Evolutionary conservation across 768 basidiomycete species (phyloP), one percentile per base, ranked within the genome.

Genomic region (Sutorius australiensis): DNA sequence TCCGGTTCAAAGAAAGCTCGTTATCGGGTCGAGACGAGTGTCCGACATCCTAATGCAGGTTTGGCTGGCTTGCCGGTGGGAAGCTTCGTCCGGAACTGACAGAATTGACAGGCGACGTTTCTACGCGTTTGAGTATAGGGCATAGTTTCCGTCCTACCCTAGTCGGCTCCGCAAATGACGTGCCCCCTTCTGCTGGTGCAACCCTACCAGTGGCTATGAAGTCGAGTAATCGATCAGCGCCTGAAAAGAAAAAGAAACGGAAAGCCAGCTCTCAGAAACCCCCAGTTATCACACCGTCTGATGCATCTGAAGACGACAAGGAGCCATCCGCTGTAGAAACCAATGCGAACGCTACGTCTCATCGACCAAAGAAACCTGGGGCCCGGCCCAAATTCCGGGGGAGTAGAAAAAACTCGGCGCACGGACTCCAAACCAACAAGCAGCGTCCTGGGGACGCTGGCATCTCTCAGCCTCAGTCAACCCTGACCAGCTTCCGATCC

Each of bases 191-290:
- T 10, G 11, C 39, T 14, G 48, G 4, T 45, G 39, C n/a, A 48
- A n/a, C 9, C 50, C 21, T 37, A 33, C 14, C 46, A 14, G 44
- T 6, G 28, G 30, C n/a, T 30, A 24, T 17, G 21, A 51, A 51
- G 27, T 36, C 41, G 16, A 21, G 17, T 19, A 40, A 46, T 38
- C 46, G 39, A 21, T 46, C 43, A 9, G 17, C 19, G 3, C 46
- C 32, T 17, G 39, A 54, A 38, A 54, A 30, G 40, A 41, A 34
- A 10, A 61, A 48, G 53, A 67, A 67, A 47, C 67, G 59, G 37
- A 66, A 64, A 53, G 49, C 57, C 32, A 50, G 43, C 36, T 57
- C 59, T 45, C 66, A 68, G 57, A 54, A 61, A 16, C 54, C 61
- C 19, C 27, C 56, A 0, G 38, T 52, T 14, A 48, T 59, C 24